Percentiles rank a stretch among this genome's conserved stretches.
Conservation (phyloP, 257 asterid species). For the Fraxinus anomala region DNA sequence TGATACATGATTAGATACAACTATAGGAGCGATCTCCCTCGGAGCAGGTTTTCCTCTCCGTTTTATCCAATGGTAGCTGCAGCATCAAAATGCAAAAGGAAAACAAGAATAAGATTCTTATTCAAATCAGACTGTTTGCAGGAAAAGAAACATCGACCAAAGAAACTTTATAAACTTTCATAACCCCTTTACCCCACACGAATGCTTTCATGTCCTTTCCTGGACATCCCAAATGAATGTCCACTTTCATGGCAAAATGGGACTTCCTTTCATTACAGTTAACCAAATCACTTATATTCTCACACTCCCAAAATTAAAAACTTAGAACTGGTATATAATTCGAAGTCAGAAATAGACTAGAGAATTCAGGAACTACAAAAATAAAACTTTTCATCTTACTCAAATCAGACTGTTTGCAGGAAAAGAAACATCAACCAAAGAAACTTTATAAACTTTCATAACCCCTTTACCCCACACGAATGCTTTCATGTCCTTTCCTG, state of each 20-base stretch:
- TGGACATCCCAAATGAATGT: background rate
- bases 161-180: background rate
- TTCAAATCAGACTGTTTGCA: slow-evolving; percentile 8
- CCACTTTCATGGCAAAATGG: background rate
- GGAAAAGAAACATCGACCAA: background rate
- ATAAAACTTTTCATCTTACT: background rate
- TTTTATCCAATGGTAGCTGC: slow-evolving; percentile 95
- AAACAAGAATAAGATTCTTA: slow-evolving; percentile 20
- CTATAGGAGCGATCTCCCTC: slow-evolving; percentile 86
- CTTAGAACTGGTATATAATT: background rate
- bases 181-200: slow-evolving; percentile 7
- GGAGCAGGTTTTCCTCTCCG: slow-evolving; percentile 93
- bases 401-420: slow-evolving; percentile 3
- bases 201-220: slow-evolving; percentile 8
- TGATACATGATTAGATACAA: slow-evolving; percentile 94
- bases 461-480: slow-evolving; percentile 5
- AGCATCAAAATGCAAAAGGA: slow-evolving; percentile 23
- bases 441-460: slow-evolving; percentile 1
- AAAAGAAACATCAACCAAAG: slow-evolving; percentile 2
- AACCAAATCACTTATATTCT: background rate
- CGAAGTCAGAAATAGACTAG: background rate
- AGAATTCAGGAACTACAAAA: background rate
- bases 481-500: slow-evolving; percentile 6
- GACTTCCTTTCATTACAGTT: background rate
- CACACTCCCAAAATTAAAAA: background rate